A percentile compares a stretch with the other conserved stretches of the same genome.
These are phyloP conservation scores for Apophysomyces sp. DNA, from an alignment of 371 early-diverging fungal genomes.

Conservation along the genomic window DNA sequence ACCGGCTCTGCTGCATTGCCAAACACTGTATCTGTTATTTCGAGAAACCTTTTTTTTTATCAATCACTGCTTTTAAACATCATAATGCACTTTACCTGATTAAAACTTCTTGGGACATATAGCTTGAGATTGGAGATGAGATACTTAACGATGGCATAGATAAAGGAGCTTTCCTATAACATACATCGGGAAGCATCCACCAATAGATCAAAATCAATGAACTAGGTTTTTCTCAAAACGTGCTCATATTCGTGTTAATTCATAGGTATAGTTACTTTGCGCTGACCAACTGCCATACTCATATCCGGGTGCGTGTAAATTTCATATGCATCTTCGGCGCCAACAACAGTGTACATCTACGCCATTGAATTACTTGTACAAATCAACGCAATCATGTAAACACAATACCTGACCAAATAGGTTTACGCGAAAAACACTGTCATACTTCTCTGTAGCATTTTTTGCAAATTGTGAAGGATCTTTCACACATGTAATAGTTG, in stretches of 20 bases:
- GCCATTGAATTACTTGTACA: too few relatives aligned
- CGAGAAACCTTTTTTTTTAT: neutral
- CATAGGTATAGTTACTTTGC: slow-evolving; percentile 25
- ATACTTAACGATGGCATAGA: slow-evolving; percentile 12
- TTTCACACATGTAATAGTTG: slow-evolving; percentile 5
- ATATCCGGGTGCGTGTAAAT: slow-evolving; percentile 20
- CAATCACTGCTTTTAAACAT: neutral
- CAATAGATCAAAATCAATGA: neutral
- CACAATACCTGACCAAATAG: too few relatives aligned
- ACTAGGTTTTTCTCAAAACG: too few relatives aligned
- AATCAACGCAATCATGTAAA: too few relatives aligned
- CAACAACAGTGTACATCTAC: slow-evolving; percentile 16
- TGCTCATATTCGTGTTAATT: too few relatives aligned
- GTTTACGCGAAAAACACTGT: slow-evolving; percentile 9
- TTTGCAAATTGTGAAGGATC: slow-evolving; percentile 9
- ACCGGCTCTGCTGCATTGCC: slow-evolving; percentile 7
- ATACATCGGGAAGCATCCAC: neutral
- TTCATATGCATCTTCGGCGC: slow-evolving; percentile 20
- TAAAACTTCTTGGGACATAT: slow-evolving; percentile 15
- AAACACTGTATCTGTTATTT: neutral
- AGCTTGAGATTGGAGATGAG: slow-evolving; percentile 27
- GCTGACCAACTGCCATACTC: slow-evolving; percentile 16
- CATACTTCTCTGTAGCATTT: slow-evolving; percentile 7
- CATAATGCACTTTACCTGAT: slow-evolving; percentile 11
- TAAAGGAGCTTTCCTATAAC: neutral